A percentile compares a stretch with the other conserved stretches of the same genome.
These are phyloP conservation scores for Verticillium isaacii DNA, from an alignment of 2,329 filamentous ascomycete species.

Conservation along the genomic window DNA sequence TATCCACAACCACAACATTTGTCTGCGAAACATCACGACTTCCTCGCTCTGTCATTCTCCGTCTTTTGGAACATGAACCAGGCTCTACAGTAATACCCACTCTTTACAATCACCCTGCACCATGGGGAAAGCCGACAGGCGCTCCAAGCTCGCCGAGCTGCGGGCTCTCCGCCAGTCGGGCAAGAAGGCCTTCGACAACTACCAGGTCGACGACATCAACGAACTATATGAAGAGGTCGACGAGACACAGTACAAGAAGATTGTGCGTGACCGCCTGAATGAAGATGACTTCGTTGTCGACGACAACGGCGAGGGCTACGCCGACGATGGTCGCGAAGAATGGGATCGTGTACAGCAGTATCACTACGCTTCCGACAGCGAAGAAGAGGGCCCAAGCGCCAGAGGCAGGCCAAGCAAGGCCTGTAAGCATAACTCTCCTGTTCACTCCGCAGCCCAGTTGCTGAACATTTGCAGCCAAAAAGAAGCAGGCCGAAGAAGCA, in stretches of 20 bases:
- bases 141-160: slow-evolving; percentile 68
- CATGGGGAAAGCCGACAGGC: slow-evolving; percentile 38
- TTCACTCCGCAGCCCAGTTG: not conserved
- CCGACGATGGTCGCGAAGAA: slow-evolving; percentile 92
- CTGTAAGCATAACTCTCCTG: slow-evolving; percentile 29
- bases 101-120: slow-evolving; percentile 7
- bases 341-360: slow-evolving; percentile 70
- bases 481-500: slow-evolving; percentile 82
- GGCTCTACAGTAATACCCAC: not conserved
- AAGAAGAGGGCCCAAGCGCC: slow-evolving; percentile 48
- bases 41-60: not conserved
- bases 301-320: slow-evolving; percentile 95
- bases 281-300: slow-evolving; percentile 98
- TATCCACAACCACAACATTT: not conserved
- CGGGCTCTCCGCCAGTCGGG: slow-evolving; percentile 79
- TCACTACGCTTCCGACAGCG: slow-evolving; percentile 69
- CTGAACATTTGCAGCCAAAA: slow-evolving; percentile 59
- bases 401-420: slow-evolving; percentile 45
- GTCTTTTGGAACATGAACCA: not conserved
- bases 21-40: not conserved
- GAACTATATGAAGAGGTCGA: slow-evolving; percentile 94
- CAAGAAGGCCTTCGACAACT: slow-evolving; percentile 84
- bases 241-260: slow-evolving; percentile 94
- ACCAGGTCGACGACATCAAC: slow-evolving; percentile 79
- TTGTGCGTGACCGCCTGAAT: slow-evolving; percentile 82